These are phyloP conservation scores for Wickerhamomyces hampshirensis DNA, from an alignment of 805 yeast genomes.

Conservation along the genomic window DNA sequence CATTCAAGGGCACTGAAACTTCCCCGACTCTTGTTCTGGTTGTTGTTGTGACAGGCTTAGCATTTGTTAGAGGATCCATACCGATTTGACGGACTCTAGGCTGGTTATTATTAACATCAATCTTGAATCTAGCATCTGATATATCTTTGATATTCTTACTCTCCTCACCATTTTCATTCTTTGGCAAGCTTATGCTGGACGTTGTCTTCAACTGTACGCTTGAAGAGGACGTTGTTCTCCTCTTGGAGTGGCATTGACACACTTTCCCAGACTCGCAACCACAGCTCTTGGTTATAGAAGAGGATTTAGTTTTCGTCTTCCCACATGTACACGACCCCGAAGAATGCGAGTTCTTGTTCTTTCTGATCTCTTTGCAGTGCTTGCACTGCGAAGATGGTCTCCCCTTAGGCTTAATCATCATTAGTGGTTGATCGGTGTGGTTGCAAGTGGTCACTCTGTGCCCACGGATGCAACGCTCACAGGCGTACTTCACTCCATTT, in stretches of 20 bases:
- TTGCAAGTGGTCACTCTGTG: conserved; percentile 93
- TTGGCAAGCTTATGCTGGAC: no score
- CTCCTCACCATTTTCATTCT: no score
- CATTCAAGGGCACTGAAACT: conserved; percentile 33
- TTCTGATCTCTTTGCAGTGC: conserved; percentile 76
- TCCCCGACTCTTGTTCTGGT: conserved; percentile 32
- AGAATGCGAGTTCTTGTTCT: conserved; percentile 57
- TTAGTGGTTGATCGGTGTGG: conserved; percentile 85
- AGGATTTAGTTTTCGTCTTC: conserved; percentile 31
- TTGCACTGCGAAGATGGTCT: conserved; percentile 90
- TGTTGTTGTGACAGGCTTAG: conserved; percentile 21
- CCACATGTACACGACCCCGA: conserved; percentile 65
- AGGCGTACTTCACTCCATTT: conserved; percentile 92
- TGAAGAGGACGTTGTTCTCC: no score
- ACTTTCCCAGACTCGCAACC: conserved; percentile 24
- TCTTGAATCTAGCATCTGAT: neutral
- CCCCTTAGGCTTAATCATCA: conserved; percentile 94
- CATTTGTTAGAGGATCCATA: conserved; percentile 24
- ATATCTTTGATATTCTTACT: no score
- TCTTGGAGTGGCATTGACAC: conserved; percentile 25
- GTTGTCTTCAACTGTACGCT: neutral
- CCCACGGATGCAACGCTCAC: conserved; percentile 94
- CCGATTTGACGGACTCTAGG: conserved; percentile 21
- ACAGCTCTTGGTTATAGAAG: conserved; percentile 20
- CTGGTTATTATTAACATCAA: conserved; percentile 2